Percentiles rank a stretch among this genome's conserved stretches.
phyloP scores from a whole-genome alignment of 768 basidiomycete species.

The Leccinum aurantiacum region DNA sequence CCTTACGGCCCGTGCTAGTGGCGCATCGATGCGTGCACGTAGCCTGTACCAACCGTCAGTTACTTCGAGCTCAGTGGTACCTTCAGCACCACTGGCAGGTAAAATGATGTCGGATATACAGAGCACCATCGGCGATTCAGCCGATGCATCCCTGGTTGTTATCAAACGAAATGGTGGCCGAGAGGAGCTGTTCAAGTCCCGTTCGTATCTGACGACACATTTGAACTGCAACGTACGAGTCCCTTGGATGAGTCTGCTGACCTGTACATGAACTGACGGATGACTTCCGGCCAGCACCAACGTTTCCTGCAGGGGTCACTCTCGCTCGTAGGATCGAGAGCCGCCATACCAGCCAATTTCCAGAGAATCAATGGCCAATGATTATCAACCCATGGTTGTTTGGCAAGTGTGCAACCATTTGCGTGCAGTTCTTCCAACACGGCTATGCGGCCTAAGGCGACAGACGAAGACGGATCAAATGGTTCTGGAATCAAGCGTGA shows the following conservation, averaged over 20 bases:
- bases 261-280: conserved; percentile 86
- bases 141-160: conserved; percentile 77
- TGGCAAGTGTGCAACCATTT: conserved; percentile 66
- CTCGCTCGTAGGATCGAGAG: conserved; percentile 66
- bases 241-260: conserved; percentile 33
- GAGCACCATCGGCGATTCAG: conserved; percentile 79
- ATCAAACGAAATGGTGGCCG: conserved; percentile 83
- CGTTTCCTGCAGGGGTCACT: conserved; percentile 43
- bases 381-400: conserved; percentile 83
- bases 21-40: conserved; percentile 70
- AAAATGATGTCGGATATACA: conserved; percentile 75
- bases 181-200: conserved; percentile 74
- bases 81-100: conserved; percentile 39
- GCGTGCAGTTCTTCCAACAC: conserved; percentile 55
- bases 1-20: conserved; percentile 67
- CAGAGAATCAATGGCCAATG: conserved; percentile 91
- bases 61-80: conserved; percentile 70
- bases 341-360: conserved; percentile 89
- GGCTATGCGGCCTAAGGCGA: conserved; percentile 47
- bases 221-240: conserved; percentile 3
- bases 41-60: conserved; percentile 98
- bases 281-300: conserved; percentile 85
- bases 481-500: conserved; percentile 30
- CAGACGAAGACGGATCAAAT: conserved; percentile 17
- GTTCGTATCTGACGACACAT: conserved; percentile 69